Base-by-base conservation (phyloP, 2,329 filamentous ascomycete species). In the Ceratocystiopsis brevicomis region DNA sequence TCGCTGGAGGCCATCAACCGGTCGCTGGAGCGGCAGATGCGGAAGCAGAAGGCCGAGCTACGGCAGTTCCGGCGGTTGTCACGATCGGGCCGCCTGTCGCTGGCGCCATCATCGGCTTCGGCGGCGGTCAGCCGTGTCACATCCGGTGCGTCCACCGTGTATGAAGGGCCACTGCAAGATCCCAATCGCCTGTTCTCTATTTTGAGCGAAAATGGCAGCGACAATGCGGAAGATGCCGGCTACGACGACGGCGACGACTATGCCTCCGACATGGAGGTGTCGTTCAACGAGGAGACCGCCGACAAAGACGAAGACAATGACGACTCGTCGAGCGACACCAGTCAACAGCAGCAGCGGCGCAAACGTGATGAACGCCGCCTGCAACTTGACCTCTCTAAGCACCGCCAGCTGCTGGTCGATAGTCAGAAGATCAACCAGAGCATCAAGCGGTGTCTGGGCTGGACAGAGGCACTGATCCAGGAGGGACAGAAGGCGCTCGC, bases 381-480 rank as follows among this genome's bases (percentile, higher is more conserved):
- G n/a, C 74, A 81, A 52, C 68, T 86, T 5, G 90, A 98, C 58
- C 68, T 98, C 1, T 72, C 78, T 4, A 88, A 87, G 56, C 90
- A 98, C 57, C 83, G 86, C 51, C 81, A 94, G 54, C 66, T 96
- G 1, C 71, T 98, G 10, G 66, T 86, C 36, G 87, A 94, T 57
- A 90, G 81, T 51, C 86, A 95, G 55, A 92, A 86, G 63, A 86
- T 96, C 67, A 96, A 95, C 56, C 83, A 92, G 57, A 93, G 83
- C 57, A 71, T 98, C 39, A 92, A 85, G 58, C 73, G 84, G 40
- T 98, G 90, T 58, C 68, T 95, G 33, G 77, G 78, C 50, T 88
- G 84, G 73, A 92, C 87, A 0, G 88, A 98, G 56, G 78, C 82
- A 49, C 69, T 98, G 38, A 94, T 98, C 57, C 78, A 74, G 40